Base-by-base conservation (phyloP, 805 yeast genomes). In the Yarrowia sp. region DNA sequence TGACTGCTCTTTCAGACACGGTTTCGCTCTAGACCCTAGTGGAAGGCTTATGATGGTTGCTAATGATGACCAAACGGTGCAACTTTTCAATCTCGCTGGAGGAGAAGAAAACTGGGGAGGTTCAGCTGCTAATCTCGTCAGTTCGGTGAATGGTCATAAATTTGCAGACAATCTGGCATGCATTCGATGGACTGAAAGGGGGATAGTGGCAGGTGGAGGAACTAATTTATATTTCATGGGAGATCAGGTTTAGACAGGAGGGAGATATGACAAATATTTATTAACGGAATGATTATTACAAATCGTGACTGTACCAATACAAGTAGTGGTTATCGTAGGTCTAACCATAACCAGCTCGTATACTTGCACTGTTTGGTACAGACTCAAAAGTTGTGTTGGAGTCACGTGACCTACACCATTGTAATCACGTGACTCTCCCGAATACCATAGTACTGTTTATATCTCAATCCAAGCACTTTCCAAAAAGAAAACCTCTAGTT, bases 41-140 rank as follows among this genome's bases (percentile, higher is more conserved):
- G 63, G 66, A 17, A 53, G 62, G 14, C 41, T 36, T 9, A 22
- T 68, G 31, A 67, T 68, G 41, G 67, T 68, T 7, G 66, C 64
- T 17, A 51, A 42, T 13, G 48, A 61, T 5, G 65, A 61, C 9
- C 57, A 36, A 11, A 45, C 44, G 13, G 57, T 61, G 4, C 65
- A 41, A 10, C 31, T 61, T 13, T 61, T 47, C 47, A 39, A 45
- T 13, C 14, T 61, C 17, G 50, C 64, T 1, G 53, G 64, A n/a
- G 64, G 64, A 18, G 64, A 58, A 10, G 64, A 58, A n/a, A 61
- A 45, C 47, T 47, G 55, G 65, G 65, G 57, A 2, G 65, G 65
- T 4, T 43, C 51, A 17, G 51, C 42, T 3, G 64, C 51, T 1
- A 35, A 31, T 9, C 22, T 43, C 35, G 64, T 43, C 6, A 43